Base-by-base conservation (phyloP, 257 asterid species). In the Craterostigma plantagineum region DNA sequence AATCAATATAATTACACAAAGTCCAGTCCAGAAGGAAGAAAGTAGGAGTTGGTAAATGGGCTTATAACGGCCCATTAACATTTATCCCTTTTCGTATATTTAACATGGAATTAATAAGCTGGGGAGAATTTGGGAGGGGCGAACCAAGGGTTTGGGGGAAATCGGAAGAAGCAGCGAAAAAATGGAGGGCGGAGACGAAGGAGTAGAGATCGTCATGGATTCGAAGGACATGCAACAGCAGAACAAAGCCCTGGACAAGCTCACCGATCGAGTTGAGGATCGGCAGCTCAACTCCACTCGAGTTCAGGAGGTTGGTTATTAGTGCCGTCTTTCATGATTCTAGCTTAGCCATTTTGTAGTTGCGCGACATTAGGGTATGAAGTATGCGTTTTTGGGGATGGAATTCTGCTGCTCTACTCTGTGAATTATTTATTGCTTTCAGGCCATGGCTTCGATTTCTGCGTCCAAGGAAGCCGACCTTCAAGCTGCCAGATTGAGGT, bases 231-330 rank as follows among this genome's bases (percentile, higher is more conserved):
- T 76, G 65, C 95, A 90, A 65, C 93, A 90, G 79, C 95, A 90
- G 76, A 82, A 72, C 70, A 90, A 90, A 60, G 98, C 95, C 8
- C 56, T 90, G 42, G 95, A 90, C 53, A 83, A 90, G 55, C 93
- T 90, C 39, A 83, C 95, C 13, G 98, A 83, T 60, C 92, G 91
- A 51, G 98, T 90, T 42, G 98, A 90, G 77, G 98, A 90, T 71
- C 95, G 93, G 49, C 95, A 90, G 58, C 98, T 90, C 50, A 86
- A 90, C 57, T 90, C 98, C 8, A 82, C 92, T 42, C 72, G 95
- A 46, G 98, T 90, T 46, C 95, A 90, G 62, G 91, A 77, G 69
- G 92, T 86, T 27, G 12, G 50, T 35, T n/a, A n/a, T n/a, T n/a
- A n/a, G 9, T 38, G 37, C 8, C 33, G 15, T 6, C 7, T 10